These are phyloP conservation scores for Talaromyces islandicus DNA, from an alignment of 2,329 filamentous ascomycete genomes.

Conservation along the genomic window DNA sequence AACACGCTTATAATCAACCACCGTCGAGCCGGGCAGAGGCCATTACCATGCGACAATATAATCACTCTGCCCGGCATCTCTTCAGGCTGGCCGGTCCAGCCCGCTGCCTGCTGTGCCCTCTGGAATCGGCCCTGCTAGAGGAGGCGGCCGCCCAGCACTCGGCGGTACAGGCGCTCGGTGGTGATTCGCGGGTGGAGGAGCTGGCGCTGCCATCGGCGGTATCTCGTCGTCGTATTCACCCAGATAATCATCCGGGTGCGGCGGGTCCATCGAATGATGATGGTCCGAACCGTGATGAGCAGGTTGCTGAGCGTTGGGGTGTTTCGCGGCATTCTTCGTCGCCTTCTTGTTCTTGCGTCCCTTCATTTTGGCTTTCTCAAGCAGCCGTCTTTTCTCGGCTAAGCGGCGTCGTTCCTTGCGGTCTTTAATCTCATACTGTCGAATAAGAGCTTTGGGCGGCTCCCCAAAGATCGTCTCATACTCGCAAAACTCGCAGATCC, in stretches of 20 bases:
- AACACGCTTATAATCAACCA: neutral
- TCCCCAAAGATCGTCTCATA: conserved; percentile 94
- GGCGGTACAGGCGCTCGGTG: neutral
- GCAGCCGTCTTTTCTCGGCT: conserved; percentile 74
- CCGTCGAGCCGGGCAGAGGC: neutral
- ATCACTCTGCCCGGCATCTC: neutral
- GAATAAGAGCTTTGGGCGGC: conserved; percentile 76
- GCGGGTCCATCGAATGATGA: conserved; percentile 31
- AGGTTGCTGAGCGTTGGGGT: conserved; percentile 25
- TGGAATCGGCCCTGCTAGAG: conserved; percentile 2
- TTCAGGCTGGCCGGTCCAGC: conserved; percentile 26
- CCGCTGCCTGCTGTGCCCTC: conserved; percentile 4
- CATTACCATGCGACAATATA: neutral
- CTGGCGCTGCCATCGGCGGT: conserved; percentile 30
- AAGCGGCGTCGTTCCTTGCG: conserved; percentile 74
- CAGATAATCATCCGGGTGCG: conserved; percentile 45
- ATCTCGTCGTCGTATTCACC: conserved; percentile 48
- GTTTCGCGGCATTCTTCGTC: conserved; percentile 58
- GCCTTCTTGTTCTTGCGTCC: conserved; percentile 82
- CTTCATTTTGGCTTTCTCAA: conserved; percentile 94
- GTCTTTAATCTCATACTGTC: conserved; percentile 92
- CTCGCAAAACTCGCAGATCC: conserved; percentile 98
- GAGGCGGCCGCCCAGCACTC: conserved; percentile 3
- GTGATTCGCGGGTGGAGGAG: conserved; percentile 56
- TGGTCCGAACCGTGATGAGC: conserved; percentile 33